phyloP scores from a whole-genome alignment of 192 early-diverging fungal species.

The Gonapodya sp. region DNA sequence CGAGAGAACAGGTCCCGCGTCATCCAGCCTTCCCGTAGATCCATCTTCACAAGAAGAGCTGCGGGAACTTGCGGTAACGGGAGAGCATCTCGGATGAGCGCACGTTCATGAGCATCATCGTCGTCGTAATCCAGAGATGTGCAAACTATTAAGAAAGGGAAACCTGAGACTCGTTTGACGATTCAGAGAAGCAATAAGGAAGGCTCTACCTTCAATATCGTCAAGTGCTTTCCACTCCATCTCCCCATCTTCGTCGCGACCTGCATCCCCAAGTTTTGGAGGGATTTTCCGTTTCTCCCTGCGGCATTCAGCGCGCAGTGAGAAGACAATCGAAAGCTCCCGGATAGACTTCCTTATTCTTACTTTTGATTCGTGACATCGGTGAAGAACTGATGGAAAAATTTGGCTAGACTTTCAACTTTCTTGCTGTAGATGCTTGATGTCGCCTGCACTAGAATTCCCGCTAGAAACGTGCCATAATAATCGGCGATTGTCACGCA shows the following conservation, averaged over 20 bases:
- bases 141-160: no score
- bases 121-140: not conserved
- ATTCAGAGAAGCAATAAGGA: not conserved
- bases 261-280: not conserved
- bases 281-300: not conserved
- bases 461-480: no score
- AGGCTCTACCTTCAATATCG: not conserved
- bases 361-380: not conserved
- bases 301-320: not conserved
- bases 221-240: not conserved
- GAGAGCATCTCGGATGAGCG: not conserved
- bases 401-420: not conserved
- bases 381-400: conserved; percentile 1
- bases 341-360: not conserved
- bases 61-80: not conserved
- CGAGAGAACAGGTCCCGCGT: not conserved
- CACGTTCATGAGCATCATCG: not conserved
- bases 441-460: not conserved
- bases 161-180: no score
- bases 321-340: no score
- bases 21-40: not conserved
- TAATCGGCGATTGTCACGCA: not conserved
- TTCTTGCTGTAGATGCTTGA: not conserved
- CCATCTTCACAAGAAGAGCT: not conserved
- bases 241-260: not conserved